Conservation (phyloP, 306 rosid species). For the Senna siamea region DNA sequence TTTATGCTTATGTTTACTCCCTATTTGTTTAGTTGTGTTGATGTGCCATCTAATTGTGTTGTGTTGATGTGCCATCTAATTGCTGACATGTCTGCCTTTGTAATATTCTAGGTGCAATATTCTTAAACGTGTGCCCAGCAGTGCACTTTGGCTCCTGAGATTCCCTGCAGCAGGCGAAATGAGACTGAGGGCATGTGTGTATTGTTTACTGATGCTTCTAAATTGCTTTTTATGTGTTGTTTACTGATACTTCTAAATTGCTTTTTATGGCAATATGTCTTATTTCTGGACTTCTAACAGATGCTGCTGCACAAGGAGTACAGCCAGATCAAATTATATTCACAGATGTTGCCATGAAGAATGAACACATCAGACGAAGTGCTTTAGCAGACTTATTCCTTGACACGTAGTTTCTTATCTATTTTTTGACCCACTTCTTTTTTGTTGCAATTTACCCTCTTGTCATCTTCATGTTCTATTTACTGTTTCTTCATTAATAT, state of each 20-base stretch:
- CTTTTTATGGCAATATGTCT: no score
- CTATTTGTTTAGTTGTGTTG: no score
- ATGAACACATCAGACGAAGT: conserved; percentile 95
- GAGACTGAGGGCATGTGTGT: conserved; percentile 85
- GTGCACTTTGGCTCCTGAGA: conserved; percentile 98
- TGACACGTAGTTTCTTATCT: conserved; percentile 67
- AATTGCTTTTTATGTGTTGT: no score
- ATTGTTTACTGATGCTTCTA: conserved; percentile 31
- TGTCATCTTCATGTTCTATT: background rate
- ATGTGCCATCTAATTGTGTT: no score
- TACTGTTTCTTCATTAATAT: background rate
- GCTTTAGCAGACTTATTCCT: conserved; percentile 91
- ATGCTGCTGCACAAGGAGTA: conserved; percentile 91
- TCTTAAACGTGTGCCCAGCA: conserved; percentile 91
- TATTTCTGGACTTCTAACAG: conserved; percentile 48
- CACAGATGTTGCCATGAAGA: conserved; percentile 97
- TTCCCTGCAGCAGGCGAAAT: conserved; percentile 99
- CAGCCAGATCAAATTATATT: conserved; percentile 92
- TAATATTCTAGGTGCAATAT: conserved; percentile 79
- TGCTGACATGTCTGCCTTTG: conserved; percentile 9
- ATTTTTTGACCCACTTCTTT: background rate
- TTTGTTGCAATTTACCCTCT: background rate
- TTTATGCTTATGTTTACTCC: no score
- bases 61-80: conserved; percentile 25
- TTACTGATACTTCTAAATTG: no score